Base-by-base conservation (phyloP, 768 basidiomycete species). In the Suillus alpinus region DNA sequence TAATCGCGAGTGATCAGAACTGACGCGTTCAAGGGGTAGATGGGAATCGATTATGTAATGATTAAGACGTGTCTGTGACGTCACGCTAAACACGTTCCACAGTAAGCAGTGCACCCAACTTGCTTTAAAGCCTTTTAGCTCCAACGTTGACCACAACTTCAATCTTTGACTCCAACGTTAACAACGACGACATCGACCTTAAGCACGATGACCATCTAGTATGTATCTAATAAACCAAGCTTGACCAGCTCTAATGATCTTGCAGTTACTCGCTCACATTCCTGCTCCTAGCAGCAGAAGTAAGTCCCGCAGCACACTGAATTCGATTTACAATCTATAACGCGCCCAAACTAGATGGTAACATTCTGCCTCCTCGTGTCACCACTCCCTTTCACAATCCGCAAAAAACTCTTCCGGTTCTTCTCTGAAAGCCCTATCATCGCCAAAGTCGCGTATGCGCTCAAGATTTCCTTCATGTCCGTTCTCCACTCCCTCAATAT, bases 401-500 rank as follows among this genome's bases (percentile, higher is more conserved):
- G 85, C 70, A 88, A 90, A 78, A 69, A 69, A 0, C 72, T 95
- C 52, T 93, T 96, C 66, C 77, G 73, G 23, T 92, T 89, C 77
- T 80, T 91, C 56, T 84, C 86, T 0, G 84, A 86, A 63, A 92
- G 83, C 55, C 77, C 81, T 59, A 71, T 88, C 60, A 78, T 95
- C 58, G 93, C 91, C 20, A 95, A 95, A 68, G 65, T 96, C 60
- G 92, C 94, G 7, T 97, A 97, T 71, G 94, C 80, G 23, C 81
- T 97, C 69, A 96, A 96, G 74, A 96, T 97, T 62, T 88, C 92
- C 9, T 97, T 96, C 81, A 95, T 97, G 91, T 92, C 60, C 49
- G 85, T 74, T 56, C 26, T 52, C 60, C 14, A 39, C 50, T 8
- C 32, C 26, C 23, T 31, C 18, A 43, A 12, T 4, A 36, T 16